phyloP scores from a whole-genome alignment of 352 stramenopile species.

The Pythium brachiatum region DNA sequence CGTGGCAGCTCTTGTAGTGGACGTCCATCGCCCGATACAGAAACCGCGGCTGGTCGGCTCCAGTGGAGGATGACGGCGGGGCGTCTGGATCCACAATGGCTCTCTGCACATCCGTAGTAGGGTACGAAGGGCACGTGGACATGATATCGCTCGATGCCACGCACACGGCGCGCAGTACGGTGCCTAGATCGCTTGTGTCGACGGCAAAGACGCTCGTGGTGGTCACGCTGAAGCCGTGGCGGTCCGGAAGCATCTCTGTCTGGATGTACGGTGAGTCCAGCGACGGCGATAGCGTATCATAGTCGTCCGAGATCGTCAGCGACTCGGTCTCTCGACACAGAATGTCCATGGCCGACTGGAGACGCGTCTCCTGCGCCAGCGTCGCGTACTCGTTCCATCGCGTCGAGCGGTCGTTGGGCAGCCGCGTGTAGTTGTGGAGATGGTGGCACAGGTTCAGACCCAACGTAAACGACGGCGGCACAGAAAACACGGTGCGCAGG shows the following conservation, averaged over 20 bases:
- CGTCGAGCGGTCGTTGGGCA: constrained; percentile 4
- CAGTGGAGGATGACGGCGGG: not conserved
- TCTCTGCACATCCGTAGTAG: constrained; percentile 15
- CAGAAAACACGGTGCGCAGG: constrained; percentile 9
- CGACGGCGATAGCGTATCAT: constrained; percentile 5
- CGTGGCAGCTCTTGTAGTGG: constrained; percentile 7
- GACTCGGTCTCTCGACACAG: constrained; percentile 18
- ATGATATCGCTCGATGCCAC: constrained; percentile 25
- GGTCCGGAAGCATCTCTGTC: constrained; percentile 12
- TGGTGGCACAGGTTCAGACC: constrained; percentile 7
- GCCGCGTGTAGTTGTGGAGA: constrained; percentile 13
- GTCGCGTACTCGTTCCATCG: constrained; percentile 16
- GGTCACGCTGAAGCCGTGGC: constrained; percentile 27
- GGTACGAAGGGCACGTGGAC: constrained; percentile 31
- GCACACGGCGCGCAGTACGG: constrained; percentile 24
- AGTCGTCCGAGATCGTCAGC: constrained; percentile 5
- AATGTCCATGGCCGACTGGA: constrained; percentile 16
- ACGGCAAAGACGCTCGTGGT: constrained; percentile 35
- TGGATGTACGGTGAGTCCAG: constrained; percentile 5
- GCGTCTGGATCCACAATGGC: constrained; percentile 16
- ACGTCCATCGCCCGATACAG: constrained; percentile 15
- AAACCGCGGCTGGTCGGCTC: not conserved
- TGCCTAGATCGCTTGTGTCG: constrained; percentile 28
- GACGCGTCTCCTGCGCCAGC: constrained; percentile 12
- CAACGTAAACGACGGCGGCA: constrained; percentile 1